A percentile compares a stretch with the other conserved stretches of the same genome.
These are phyloP conservation scores for Udeniomyces megalosporus DNA, from an alignment of 768 basidiomycete genomes.

Conservation along the genomic window DNA sequence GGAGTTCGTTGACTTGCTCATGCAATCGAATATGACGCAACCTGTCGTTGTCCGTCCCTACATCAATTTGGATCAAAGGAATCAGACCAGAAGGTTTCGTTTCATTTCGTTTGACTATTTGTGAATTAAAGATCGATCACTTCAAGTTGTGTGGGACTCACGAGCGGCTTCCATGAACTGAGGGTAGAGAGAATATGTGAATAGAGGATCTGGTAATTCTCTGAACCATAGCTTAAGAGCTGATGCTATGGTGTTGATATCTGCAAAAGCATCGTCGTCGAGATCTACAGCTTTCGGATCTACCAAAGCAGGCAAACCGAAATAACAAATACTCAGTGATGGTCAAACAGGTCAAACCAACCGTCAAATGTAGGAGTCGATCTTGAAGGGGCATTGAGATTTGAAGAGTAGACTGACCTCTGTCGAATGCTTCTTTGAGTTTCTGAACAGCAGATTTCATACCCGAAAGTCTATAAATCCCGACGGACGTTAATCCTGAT, in stretches of 20 bases:
- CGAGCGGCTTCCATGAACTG: constrained; percentile 92
- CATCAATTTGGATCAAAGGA: too few species aligned
- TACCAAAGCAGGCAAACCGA: constrained; percentile 24
- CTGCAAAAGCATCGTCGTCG: constrained; percentile 77
- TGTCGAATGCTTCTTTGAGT: constrained; percentile 68
- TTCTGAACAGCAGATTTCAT: constrained; percentile 71
- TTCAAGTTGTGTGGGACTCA: constrained; percentile 38
- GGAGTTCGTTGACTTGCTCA: constrained; percentile 91
- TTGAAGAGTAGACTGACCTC: constrained; percentile 44
- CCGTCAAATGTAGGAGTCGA: too few species aligned
- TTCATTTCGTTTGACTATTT: too few species aligned
- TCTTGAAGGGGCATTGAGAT: too few species aligned
- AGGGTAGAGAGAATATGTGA: constrained; percentile 68
- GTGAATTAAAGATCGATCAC: background rate
- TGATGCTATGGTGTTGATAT: constrained; percentile 92
- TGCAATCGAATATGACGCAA: constrained; percentile 89
- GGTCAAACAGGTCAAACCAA: background rate
- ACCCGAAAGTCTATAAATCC: constrained; percentile 87
- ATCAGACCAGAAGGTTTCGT: too few species aligned
- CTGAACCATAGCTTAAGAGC: constrained; percentile 90
- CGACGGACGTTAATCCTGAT: constrained; percentile 47
- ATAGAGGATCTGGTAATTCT: constrained; percentile 82
- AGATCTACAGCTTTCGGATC: constrained; percentile 80
- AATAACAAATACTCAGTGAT: background rate
- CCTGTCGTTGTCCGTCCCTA: constrained; percentile 84